phyloP scores from a whole-genome alignment of 2,329 filamentous ascomycete species.

The Tolypocladium inflatum region DNA sequence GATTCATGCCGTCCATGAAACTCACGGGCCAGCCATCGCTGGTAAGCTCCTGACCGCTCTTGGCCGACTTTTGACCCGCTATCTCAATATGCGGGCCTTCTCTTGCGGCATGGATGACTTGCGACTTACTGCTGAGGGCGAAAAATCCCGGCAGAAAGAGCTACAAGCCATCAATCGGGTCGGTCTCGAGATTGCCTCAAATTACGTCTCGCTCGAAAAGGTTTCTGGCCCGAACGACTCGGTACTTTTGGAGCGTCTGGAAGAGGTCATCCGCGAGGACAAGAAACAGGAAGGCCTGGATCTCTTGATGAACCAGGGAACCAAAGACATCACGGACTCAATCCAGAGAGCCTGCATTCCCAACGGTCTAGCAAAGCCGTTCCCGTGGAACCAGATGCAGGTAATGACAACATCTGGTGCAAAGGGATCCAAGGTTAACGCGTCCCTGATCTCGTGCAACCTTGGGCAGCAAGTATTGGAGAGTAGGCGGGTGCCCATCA shows the following conservation, averaged over 20 bases:
- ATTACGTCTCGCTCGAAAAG: slow-evolving; percentile 76
- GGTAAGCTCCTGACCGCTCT: slow-evolving; percentile 84
- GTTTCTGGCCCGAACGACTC: slow-evolving; percentile 52
- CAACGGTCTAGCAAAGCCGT: slow-evolving; percentile 73
- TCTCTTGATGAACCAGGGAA: slow-evolving; percentile 67
- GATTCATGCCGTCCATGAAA: slow-evolving; percentile 85
- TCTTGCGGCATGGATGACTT: slow-evolving; percentile 97
- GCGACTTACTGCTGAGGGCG: slow-evolving; percentile 70
- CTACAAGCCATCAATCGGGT: slow-evolving; percentile 57
- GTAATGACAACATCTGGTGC: slow-evolving; percentile 95
- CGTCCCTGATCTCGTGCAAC: slow-evolving; percentile 95
- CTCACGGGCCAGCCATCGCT: slow-evolving; percentile 82
- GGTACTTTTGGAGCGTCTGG: slow-evolving; percentile 67
- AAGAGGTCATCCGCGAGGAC: slow-evolving; percentile 86
- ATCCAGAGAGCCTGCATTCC: slow-evolving; percentile 77
- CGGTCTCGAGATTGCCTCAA: slow-evolving; percentile 71
- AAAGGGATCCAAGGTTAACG: slow-evolving; percentile 88
- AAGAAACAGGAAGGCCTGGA: slow-evolving; percentile 84
- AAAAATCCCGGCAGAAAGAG: slow-evolving; percentile 58
- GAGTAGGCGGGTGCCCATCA: slow-evolving; percentile 85
- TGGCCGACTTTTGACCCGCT: slow-evolving; percentile 79
- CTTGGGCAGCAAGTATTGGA: slow-evolving; percentile 94
- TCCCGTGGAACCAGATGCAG: slow-evolving; percentile 98
- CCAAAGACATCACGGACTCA: slow-evolving; percentile 60
- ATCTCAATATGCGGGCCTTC: slow-evolving; percentile 88